These are phyloP conservation scores for Scedosporium boydii DNA, from an alignment of 2,329 filamentous ascomycete genomes.

Conservation along the genomic window DNA sequence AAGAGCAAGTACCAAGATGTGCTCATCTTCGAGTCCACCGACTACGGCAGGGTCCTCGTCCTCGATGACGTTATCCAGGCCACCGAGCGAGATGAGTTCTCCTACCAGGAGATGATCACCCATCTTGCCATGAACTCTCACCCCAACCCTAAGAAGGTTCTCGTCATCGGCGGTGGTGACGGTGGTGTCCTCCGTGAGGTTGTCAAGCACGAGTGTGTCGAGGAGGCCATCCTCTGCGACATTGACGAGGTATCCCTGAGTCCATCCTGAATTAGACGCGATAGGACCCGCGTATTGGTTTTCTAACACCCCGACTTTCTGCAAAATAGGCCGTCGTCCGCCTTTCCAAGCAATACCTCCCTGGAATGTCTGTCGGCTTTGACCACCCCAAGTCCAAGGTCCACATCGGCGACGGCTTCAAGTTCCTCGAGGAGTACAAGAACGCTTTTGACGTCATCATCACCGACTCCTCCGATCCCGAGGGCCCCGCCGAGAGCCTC, in stretches of 20 bases:
- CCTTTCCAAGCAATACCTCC: slow-evolving; percentile 96
- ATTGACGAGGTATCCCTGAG: slow-evolving; percentile 73
- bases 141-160: slow-evolving; percentile 94
- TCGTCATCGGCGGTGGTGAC: slow-evolving; percentile 96
- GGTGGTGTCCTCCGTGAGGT: slow-evolving; percentile 96
- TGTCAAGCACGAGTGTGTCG: slow-evolving; percentile 95
- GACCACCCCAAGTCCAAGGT: slow-evolving; percentile 87
- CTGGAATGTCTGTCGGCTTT: slow-evolving; percentile 87
- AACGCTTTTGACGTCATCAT: slow-evolving; percentile 99
- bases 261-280: slow-evolving; percentile 1
- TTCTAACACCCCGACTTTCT: neutral
- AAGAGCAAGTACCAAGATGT: slow-evolving; percentile 99
- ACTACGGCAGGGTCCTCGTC: slow-evolving; percentile 92
- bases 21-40: slow-evolving; percentile 94
- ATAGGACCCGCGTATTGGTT: slow-evolving; percentile 17
- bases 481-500: slow-evolving; percentile 88
- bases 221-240: slow-evolving; percentile 94
- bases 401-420: slow-evolving; percentile 95
- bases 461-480: slow-evolving; percentile 95
- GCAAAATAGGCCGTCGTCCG: slow-evolving; percentile 72
- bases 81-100: slow-evolving; percentile 97
- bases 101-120: slow-evolving; percentile 99
- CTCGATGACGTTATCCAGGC: slow-evolving; percentile 98
- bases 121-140: slow-evolving; percentile 98
- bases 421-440: slow-evolving; percentile 95